Base-by-base conservation (phyloP, 176 grass and related monocot species). In the Paspalum notatum region DNA sequence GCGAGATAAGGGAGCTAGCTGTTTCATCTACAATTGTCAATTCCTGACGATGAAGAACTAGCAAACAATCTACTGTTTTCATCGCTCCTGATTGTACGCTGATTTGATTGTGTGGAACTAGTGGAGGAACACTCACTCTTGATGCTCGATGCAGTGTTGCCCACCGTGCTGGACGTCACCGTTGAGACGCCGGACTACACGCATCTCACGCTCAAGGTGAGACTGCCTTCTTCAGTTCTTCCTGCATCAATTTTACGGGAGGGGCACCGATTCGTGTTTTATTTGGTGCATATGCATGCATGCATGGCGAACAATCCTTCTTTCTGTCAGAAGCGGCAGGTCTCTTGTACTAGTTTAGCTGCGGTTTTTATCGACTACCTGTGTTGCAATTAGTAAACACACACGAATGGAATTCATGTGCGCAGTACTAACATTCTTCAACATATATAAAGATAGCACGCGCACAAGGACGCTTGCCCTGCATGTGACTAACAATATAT, bases 141-240 rank as follows among this genome's bases (percentile, higher is more conserved):
- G 32, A 32, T 32, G 51, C 39, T 26, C 26, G 24, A 0, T 84
- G 90, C 92, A 98, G 96, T 95, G 72, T 50, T 95, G 85, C 96
- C 96, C 45, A 82, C 84, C 63, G 92, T 86, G 59, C 53, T 98
- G 24, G 90, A 98, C 65, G 84, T 98, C n/a, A 93, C 81, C 20
- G 92, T 95, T 47, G 96, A 95, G 81, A 91, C 88, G 17, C 90
- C 92, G 78, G 92, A 98, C 63, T 95, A 86, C 90, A 84, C 92
- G 40, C 90, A 91, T 20, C 90, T 98, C 69, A 90, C 86, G 53
- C 90, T 98, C 65, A 98, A 95, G 95, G 95, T 98, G 62, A 87
- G 59, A 25, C 0, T 9, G 2, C 1, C 40, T 38, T 71, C 27
- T 58, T 40, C 52, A 25, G 1, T 8, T 40, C 18, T 66, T 7